A percentile compares a stretch with the other conserved stretches of the same genome.
Evolutionary conservation across 371 early-diverging fungal genomes (phyloP).

Genomic region (Edhazardia aedis): DNA sequence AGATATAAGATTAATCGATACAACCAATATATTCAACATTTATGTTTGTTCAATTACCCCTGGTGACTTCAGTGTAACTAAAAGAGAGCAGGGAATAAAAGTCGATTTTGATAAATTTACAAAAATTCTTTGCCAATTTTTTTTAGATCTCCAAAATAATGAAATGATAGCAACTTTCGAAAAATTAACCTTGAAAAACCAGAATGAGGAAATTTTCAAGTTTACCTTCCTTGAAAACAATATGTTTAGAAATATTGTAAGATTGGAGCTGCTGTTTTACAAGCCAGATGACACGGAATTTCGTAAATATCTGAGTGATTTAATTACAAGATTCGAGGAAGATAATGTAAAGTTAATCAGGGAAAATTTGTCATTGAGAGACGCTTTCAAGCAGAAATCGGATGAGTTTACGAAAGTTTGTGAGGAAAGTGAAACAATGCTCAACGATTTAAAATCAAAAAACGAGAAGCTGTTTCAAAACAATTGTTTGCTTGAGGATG

Average conservation of each 20-base stretch:
- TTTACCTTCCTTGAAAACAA: slow-evolving; percentile 42
- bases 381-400: slow-evolving; percentile 17
- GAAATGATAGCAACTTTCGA: slow-evolving; percentile 21
- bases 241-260: slow-evolving; percentile 45
- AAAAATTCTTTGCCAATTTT: slow-evolving; percentile 29
- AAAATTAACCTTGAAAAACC: slow-evolving; percentile 1
- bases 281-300: slow-evolving; percentile 40
- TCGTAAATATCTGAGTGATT: slow-evolving; percentile 36
- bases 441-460: slow-evolving; percentile 8
- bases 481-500: slow-evolving; percentile 2
- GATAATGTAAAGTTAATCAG: slow-evolving; percentile 37
- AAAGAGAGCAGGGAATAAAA: slow-evolving; percentile 45
- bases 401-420: slow-evolving; percentile 12
- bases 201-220: no score
- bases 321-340: slow-evolving; percentile 31
- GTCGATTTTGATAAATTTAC: slow-evolving; percentile 43
- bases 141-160: slow-evolving; percentile 25
- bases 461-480: slow-evolving; percentile 16
- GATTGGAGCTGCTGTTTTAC: slow-evolving; percentile 37
- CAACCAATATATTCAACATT: slow-evolving; percentile 34
- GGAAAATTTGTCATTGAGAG: slow-evolving; percentile 36
- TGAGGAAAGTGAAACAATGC: slow-evolving; percentile 15
- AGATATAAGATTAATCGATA: slow-evolving; percentile 38
- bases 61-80: slow-evolving; percentile 40
- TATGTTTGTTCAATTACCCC: slow-evolving; percentile 25